Base-by-base conservation (phyloP, 495 filamentous ascomycete genomes). In the Parathielavia appendiculata region DNA sequence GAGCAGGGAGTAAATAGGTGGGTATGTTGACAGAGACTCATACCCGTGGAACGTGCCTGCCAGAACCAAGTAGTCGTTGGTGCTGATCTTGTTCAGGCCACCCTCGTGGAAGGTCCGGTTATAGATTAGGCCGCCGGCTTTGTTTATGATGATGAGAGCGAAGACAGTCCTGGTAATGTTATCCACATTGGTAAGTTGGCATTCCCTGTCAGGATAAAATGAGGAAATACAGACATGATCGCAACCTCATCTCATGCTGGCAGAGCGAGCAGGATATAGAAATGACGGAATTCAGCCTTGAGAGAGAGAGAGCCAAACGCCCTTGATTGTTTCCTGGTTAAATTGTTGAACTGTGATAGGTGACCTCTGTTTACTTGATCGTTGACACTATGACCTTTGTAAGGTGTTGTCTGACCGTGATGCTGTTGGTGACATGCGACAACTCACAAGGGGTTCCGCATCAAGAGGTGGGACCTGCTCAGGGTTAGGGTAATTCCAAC, bases 1-100 rank as follows among this genome's bases (percentile, higher is more conserved):
- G 38, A 40, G 17, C 53, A 41, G 48, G 61, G 43, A 59, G 54
- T 43, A n/a, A 20, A 39, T 39, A 14, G 26, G 10, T 17, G 14
- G 8, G 14, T n/a, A 40, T 10, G 51, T 20, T 13, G 30, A 38
- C 11, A n/a, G 19, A 14, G 22, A 23, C 23, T 62, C 69, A 64
- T 74, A 89, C 85, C 93, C 93, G 71, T 98, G 93, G 73, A 98
- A 98, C 43, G 93, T 97, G 32, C 93, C 93, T 0, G 93, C 93
- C n/a, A 98, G 86, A 55, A 97, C 91, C 5, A 98, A 87, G 69
- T 90, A 90, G 76, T 97, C 95, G 66, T 98, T 98, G 53, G 88
- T 90, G 50, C 81, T 88, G 64, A 97, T 83, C 68, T 92, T 92
- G 72, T 85, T 87, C 61, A 97, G 78, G 39, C 85, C 84, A 26